A percentile compares a stretch with the other conserved stretches of the same genome.
Evolutionary conservation across 1,284 basidiomycete species (phyloP).

Genomic region (Anthracocystis panici-leucophaei): DNA sequence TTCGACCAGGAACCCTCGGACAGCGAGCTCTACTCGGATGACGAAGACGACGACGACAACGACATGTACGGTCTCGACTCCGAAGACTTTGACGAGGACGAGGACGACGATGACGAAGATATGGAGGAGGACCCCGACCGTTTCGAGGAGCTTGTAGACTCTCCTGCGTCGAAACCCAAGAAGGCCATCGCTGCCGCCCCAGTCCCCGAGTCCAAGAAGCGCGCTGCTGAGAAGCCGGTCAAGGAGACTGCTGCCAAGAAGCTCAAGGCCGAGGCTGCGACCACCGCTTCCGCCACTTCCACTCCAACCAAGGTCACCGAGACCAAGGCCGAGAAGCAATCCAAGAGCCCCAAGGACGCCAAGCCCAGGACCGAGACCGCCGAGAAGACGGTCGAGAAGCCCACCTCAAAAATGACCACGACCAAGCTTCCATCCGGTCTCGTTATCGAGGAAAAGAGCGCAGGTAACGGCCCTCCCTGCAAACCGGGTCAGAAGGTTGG

Average conservation of each 20-base stretch:
- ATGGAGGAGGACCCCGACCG: conserved; percentile 56
- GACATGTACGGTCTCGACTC: conserved; percentile 70
- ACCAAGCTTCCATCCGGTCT: conserved; percentile 79
- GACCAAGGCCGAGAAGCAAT: conserved; percentile 64
- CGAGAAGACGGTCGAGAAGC: conserved; percentile 52
- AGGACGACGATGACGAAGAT: conserved; percentile 58
- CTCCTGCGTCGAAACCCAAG: conserved; percentile 34
- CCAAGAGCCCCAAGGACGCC: conserved; percentile 52
- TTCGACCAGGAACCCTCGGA: conserved; percentile 72
- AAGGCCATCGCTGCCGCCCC: conserved; percentile 43
- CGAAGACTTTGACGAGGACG: conserved; percentile 56
- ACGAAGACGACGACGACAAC: conserved; percentile 73
- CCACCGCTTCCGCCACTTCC: conserved; percentile 56
- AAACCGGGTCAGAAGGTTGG: conserved; percentile 85
- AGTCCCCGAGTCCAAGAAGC: conserved; percentile 74
- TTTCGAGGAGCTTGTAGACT: conserved; percentile 49
- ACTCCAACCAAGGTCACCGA: conserved; percentile 70
- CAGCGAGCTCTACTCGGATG: conserved; percentile 53
- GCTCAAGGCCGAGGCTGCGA: conserved; percentile 73
- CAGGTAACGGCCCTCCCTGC: conserved; percentile 83
- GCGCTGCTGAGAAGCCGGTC: conserved; percentile 73
- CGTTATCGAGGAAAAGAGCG: conserved; percentile 81
- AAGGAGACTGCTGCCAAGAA: conserved; percentile 74
- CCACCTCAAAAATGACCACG: conserved; percentile 59
- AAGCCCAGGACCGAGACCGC: conserved; percentile 48